Base-by-base conservation (phyloP, 2,329 filamentous ascomycete species). In the Talaromyces atroroseus region DNA sequence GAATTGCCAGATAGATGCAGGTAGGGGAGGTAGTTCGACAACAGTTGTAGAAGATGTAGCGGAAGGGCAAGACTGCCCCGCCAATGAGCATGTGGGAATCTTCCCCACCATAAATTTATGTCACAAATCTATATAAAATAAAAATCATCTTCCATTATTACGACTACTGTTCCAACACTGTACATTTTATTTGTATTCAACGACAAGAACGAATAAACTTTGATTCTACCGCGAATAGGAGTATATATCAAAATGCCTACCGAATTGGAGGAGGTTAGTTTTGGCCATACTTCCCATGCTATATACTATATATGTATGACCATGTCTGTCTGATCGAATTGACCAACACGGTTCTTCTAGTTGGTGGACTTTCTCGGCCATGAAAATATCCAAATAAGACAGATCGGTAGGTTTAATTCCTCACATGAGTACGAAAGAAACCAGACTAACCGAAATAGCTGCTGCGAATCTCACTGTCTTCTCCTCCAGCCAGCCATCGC, bases 331-430 rank as follows among this genome's bases (percentile, higher is more conserved):
- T 8, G 18, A 5, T 44, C 10, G 20, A 21, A 18, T 44, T 16
- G 42, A 8, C 21, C 29, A 44, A 53, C 59, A 63, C 23, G 63
- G 23, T 23, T 58, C 60, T 32, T 59, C 49, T 64, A 95, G 90
- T 84, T 96, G 54, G 90, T 96, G 60, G 90, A 91, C 71, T 96
- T 97, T 74, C 88, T 97, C 58, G 88, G 89, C 73, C 88, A 95
- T 75, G 89, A 89, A 59, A 96, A 95, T 70, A 90, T 90, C 44
- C 89, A 96, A 70, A 90, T 97, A 62, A 85, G 94, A 64, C 85
- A 90, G 70, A 81, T 92, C 63, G 86, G 86, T 88, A 76, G 65
- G 74, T 61, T 20, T 32, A 7, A 21, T 34, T 8, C 23, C n/a
- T n/a, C n/a, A n/a, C n/a, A 18, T 11, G 5, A 26, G 11, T 18